A percentile compares a stretch with the other conserved stretches of the same genome.
phyloP scores from a whole-genome alignment of 176 grass and related monocot genomes.

The Eleusine coracana region DNA sequence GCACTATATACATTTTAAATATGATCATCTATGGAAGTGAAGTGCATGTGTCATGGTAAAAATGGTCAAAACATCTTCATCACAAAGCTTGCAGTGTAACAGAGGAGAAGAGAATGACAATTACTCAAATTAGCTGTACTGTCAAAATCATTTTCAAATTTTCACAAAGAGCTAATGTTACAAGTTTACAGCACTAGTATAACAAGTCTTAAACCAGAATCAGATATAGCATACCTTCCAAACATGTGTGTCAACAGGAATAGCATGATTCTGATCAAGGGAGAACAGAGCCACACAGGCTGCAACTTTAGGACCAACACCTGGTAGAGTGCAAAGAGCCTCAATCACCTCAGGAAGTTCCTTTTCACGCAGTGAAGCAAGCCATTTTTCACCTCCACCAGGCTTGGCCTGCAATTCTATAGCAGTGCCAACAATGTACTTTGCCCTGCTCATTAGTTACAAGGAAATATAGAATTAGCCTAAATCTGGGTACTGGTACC shows the following conservation, averaged over 20 bases:
- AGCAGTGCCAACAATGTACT: conserved; percentile 81
- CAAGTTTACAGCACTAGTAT: background rate
- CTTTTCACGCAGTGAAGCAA: conserved; percentile 59
- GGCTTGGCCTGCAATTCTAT: conserved; percentile 68
- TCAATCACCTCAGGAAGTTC: conserved; percentile 74
- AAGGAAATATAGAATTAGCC: background rate
- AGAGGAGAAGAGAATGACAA: background rate
- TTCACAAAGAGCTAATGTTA: background rate
- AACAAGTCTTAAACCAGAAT: conserved; percentile 11
- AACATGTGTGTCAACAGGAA: conserved; percentile 96
- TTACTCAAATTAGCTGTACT: background rate
- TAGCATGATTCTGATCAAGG: conserved; percentile 88
- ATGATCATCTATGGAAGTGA: background rate
- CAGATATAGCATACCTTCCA: conserved; percentile 67
- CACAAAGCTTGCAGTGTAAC: conserved; percentile 2
- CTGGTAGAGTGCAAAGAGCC: conserved; percentile 87
- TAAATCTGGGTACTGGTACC: conserved; percentile 8
- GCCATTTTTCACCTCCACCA: conserved; percentile 84
- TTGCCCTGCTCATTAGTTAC: conserved; percentile 60
- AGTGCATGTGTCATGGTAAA: background rate
- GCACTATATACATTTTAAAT: background rate
- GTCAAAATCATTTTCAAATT: background rate
- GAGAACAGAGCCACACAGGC: conserved; percentile 95
- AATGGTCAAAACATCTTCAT: conserved; percentile 6
- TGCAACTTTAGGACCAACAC: conserved; percentile 94